phyloP scores from a whole-genome alignment of 1,139 yeast genomes.

The Candida buenavistaensis region DNA sequence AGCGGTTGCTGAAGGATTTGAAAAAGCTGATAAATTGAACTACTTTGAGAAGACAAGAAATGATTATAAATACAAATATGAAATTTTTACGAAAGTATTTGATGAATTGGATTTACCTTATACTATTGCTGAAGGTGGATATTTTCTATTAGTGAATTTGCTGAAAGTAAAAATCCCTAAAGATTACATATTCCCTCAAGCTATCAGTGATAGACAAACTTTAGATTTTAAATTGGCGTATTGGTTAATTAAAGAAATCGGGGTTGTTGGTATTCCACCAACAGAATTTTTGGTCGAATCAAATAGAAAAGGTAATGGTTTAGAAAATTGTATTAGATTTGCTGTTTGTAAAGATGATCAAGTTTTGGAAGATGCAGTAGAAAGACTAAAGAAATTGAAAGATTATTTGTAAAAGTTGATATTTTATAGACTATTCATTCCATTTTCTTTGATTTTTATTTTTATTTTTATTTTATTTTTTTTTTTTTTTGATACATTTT shows the following conservation, averaged over 20 bases:
- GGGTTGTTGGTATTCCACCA: conserved; percentile 96
- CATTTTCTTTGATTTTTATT: conserved; percentile 1
- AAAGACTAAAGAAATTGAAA: conserved; percentile 67
- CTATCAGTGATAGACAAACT: conserved; percentile 61
- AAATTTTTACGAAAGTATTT: conserved; percentile 70
- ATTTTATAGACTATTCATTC: too few species aligned
- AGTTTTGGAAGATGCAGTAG: conserved; percentile 77
- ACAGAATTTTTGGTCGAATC: conserved; percentile 74
- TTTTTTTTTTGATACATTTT: conserved; percentile 32
- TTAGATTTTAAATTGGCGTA: conserved; percentile 86
- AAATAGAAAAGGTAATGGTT: conserved; percentile 66
- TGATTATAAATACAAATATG: conserved; percentile 68
- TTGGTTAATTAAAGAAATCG: conserved; percentile 90
- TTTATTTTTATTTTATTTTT: too few species aligned
- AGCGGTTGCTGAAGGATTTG: conserved; percentile 80
- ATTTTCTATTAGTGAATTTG: conserved; percentile 85
- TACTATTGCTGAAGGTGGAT: conserved; percentile 90
- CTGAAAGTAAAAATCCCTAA: conserved; percentile 76
- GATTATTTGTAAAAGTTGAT: conserved; percentile 53
- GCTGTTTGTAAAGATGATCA: conserved; percentile 94
- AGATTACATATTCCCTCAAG: conserved; percentile 70
- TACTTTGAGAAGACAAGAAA: conserved; percentile 72
- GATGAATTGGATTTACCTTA: conserved; percentile 88
- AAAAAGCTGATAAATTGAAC: conserved; percentile 55
- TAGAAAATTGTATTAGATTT: conserved; percentile 84